Evolutionary conservation across 2,329 filamentous ascomycete genomes (phyloP), one percentile per base, ranked within the genome.

Genomic region (Thermoascus crustaceus): DNA sequence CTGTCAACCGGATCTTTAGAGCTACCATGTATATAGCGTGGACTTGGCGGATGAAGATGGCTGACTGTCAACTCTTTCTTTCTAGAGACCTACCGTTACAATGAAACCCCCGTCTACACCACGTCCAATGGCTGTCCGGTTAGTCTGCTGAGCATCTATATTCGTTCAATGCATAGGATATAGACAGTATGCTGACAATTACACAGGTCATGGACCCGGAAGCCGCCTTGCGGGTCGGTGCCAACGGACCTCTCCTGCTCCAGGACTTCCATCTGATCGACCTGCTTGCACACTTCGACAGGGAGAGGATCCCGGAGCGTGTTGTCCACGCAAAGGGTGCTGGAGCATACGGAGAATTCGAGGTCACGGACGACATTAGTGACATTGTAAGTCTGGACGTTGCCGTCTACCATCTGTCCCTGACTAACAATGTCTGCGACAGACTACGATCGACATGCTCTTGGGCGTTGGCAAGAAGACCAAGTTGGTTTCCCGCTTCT

Each of bases 221-320:
- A 46, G 60, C 63, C 10, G 60, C 61, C 34, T 73, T 77, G 54
- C 67, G 76, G 38, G 58, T 74, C 21, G 76, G 75, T 32, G 51
- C 56, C 32, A 72, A 72, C 46, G 75, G 76, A 1, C 76, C 76
- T 43, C 63, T 80, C 24, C 62, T 79, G 41, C 69, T 81, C 14
- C 76, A 80, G 49, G 76, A 80, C 53, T 78, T 78, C 53, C 76
- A 80, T 52, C 57, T 81, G 53, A 75, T 82, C 46, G 78, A 79
- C 45, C 58, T 77, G 21, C 66, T 82, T 8, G 59, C 63, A 14
- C 59, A 64, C 37, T 64, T 64, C 34, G 57, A 64, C 43, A 51
- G 59, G 13, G 60, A 64, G 39, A 51, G 58, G 13, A 62, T 62
- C 30, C 61, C 60, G 0, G 61, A 64, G 46, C 54, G 61, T 27